Evolutionary conservation across 2,329 filamentous ascomycete genomes (phyloP), one percentile per base, ranked within the genome.

Genomic region (Fusarium pseudonygamai): DNA sequence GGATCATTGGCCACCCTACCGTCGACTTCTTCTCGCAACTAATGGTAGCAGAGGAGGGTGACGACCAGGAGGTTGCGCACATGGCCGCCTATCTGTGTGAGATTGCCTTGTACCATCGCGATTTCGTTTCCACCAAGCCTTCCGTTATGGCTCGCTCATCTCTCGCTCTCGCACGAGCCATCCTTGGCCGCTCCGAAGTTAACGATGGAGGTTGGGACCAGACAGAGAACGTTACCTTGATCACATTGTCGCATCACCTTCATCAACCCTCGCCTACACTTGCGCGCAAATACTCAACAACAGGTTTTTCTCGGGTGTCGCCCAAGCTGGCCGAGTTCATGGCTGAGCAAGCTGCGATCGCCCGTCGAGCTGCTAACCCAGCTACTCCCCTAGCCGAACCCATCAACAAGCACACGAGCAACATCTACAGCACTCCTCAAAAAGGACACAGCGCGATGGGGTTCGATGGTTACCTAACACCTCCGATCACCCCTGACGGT

Each of bases 1-100:
- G 96, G 96, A 91, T 92, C 75, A 93, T 99, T 76, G 96, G 96
- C 62, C 96, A 98, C 84, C 95, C 96, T 3, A 98, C 96, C 34
- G 93, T 98, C 75, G 96, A 98, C 83, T 93, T 93, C 82, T 99
- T 98, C 84, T 89, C 97, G 52, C 93, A 97, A 80, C 86, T 98
- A 70, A 94, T 96, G 71, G 89, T 97, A 43, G 89, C 93, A 50
- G 94, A 97, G 82, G 93, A 93, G 81, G 84, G 84, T 37, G 89
- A 92, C 79, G 94, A 97, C 81, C 88, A 91, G 30, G 95, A 98
- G 83, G 92, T 97, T 28, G 94, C 98, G 85, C 93, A 97, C 83
- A 96, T 99, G 93, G 92, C 95, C 24, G 89, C 93, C 72, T 99
- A 98, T 86, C 93, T 99, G 71, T 92, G 93, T 80, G 96, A 99